These are phyloP conservation scores for Hexamita inflata DNA, from an alignment of 208 protist species.

Conservation along the genomic window DNA sequence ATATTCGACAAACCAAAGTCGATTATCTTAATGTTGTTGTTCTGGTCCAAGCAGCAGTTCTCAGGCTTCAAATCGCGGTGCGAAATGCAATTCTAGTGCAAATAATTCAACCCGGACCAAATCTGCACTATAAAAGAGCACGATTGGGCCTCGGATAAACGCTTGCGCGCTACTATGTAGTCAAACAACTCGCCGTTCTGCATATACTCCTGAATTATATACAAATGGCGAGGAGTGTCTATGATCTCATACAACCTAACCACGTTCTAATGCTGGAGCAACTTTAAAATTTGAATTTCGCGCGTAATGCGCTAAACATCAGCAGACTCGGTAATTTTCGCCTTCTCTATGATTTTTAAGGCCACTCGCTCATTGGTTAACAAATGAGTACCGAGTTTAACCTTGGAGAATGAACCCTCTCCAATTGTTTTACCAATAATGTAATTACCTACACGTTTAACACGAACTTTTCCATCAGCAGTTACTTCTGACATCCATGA, in stretches of 20 bases:
- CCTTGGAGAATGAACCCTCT: conserved; percentile 95
- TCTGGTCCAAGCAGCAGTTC: conserved; percentile 62
- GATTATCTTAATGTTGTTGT: conserved; percentile 61
- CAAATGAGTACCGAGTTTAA: conserved; percentile 59
- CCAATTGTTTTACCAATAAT: conserved; percentile 88
- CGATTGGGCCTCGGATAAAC: conserved; percentile 51
- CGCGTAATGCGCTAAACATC: conserved; percentile 46
- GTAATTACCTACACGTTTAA: conserved; percentile 72
- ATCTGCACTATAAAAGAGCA: conserved; percentile 55
- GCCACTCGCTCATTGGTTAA: conserved; percentile 54
- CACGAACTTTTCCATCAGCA: conserved; percentile 15
- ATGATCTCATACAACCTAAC: conserved; percentile 58
- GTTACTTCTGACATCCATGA: not conserved
- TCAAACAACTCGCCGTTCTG: conserved; percentile 59
- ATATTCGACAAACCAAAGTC: conserved; percentile 80
- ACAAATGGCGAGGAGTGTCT: conserved; percentile 46
- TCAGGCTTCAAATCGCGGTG: conserved; percentile 76
- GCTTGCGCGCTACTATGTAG: conserved; percentile 53
- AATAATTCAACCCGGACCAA: conserved; percentile 54
- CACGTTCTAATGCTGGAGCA: conserved; percentile 58
- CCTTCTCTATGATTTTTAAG: conserved; percentile 60
- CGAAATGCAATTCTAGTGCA: conserved; percentile 55
- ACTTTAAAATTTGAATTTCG: conserved; percentile 61
- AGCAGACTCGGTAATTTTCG: conserved; percentile 45
- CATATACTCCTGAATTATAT: conserved; percentile 57